These are phyloP conservation scores for Glonium stellatum DNA, from an alignment of 495 filamentous ascomycete genomes.

Conservation along the genomic window DNA sequence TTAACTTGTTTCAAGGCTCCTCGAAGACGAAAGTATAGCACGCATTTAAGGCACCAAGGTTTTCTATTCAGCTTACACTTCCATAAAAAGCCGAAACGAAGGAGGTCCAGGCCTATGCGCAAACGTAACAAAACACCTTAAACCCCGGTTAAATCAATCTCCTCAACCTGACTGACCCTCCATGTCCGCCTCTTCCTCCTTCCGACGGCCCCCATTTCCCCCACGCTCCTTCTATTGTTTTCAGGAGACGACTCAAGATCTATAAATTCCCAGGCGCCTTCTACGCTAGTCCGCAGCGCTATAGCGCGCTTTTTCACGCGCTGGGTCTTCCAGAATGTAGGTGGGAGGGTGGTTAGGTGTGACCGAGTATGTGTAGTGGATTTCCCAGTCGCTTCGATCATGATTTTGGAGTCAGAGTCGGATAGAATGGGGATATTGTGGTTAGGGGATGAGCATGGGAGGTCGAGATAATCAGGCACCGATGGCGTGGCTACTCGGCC, in stretches of 20 bases:
- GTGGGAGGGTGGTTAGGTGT: background rate
- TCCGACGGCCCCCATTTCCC: constrained; percentile 3
- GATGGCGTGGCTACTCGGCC: background rate
- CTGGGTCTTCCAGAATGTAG: constrained; percentile 14
- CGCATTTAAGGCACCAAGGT: too few relatives aligned
- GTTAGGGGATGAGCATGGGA: constrained; percentile 3
- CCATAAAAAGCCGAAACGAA: background rate
- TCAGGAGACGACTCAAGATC: constrained; percentile 16
- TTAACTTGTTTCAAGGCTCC: too few relatives aligned
- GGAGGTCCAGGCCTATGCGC: background rate
- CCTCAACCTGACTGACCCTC: constrained; percentile 26
- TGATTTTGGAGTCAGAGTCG: background rate
- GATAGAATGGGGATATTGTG: background rate
- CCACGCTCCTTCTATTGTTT: background rate
- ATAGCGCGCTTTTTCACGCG: constrained; percentile 28
- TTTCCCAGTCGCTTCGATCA: background rate
- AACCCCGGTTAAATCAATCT: constrained; percentile 28
- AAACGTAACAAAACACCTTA: background rate
- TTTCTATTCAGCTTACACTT: too few relatives aligned
- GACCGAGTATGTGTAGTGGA: background rate
- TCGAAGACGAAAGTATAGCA: too few relatives aligned
- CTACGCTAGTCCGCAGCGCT: constrained; percentile 30
- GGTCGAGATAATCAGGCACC: background rate
- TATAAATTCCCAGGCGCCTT: constrained; percentile 29
- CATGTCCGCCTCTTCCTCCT: constrained; percentile 17